phyloP scores from a whole-genome alignment of 495 filamentous ascomycete species.

The Margaritispora aquatica region DNA sequence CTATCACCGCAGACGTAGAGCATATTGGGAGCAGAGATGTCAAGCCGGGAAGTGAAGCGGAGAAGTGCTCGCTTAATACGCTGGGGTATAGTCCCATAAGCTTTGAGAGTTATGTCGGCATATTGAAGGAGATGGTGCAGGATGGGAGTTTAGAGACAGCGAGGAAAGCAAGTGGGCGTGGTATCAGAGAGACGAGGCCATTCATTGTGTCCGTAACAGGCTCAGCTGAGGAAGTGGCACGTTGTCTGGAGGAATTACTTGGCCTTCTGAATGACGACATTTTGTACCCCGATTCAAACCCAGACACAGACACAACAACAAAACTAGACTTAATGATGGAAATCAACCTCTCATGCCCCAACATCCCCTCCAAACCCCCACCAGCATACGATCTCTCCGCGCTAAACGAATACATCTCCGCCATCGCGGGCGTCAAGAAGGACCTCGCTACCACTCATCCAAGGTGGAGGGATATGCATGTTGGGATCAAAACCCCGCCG shows the following conservation, averaged over 20 bases:
- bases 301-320: background rate
- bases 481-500: slow-evolving; percentile 66
- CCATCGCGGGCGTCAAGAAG: slow-evolving; percentile 23
- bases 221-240: slow-evolving; percentile 36
- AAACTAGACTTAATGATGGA: slow-evolving; percentile 50
- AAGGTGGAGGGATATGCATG: slow-evolving; percentile 3
- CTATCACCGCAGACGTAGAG: background rate
- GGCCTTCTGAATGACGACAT: slow-evolving; percentile 8
- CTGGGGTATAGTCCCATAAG: slow-evolving; percentile 65
- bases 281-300: background rate
- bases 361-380: slow-evolving; percentile 59
- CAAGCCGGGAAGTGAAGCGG: background rate
- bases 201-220: slow-evolving; percentile 71
- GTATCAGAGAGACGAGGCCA: slow-evolving; percentile 43
- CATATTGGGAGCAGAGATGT: background rate
- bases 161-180: background rate
- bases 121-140: slow-evolving; percentile 22
- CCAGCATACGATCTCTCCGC: slow-evolving; percentile 51
- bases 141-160: background rate
- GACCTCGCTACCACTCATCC: background rate
- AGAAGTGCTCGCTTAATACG: slow-evolving; percentile 58
- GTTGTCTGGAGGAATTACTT: slow-evolving; percentile 35
- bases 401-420: slow-evolving; percentile 41
- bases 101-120: slow-evolving; percentile 59
- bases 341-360: slow-evolving; percentile 69